These are phyloP conservation scores for Comarum palustre DNA, from an alignment of 306 rosid species.

Conservation along the genomic window DNA sequence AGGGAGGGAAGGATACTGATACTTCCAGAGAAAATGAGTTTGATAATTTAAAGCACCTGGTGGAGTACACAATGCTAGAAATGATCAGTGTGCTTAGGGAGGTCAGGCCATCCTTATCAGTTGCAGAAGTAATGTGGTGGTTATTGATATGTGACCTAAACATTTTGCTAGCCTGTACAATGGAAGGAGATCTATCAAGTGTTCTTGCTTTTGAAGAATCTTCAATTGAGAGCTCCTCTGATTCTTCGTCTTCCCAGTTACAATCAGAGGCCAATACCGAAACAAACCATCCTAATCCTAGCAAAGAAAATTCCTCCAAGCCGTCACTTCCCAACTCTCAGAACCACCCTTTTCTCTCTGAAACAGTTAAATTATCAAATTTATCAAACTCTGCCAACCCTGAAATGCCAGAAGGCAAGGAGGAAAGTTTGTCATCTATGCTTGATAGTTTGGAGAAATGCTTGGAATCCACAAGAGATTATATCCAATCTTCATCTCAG, in stretches of 20 bases:
- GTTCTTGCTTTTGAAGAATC: slow-evolving; percentile 23
- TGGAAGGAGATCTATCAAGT: slow-evolving; percentile 32
- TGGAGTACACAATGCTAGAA: slow-evolving; percentile 52
- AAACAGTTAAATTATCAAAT: slow-evolving; percentile 32
- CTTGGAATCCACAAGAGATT: slow-evolving; percentile 18
- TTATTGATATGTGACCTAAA: slow-evolving; percentile 58
- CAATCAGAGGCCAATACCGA: slow-evolving; percentile 25
- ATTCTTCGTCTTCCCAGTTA: slow-evolving; percentile 22
- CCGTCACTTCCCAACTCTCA: not conserved
- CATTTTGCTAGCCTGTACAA: slow-evolving; percentile 48
- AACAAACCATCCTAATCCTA: slow-evolving; percentile 13
- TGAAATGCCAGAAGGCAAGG: slow-evolving; percentile 1
- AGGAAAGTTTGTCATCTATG: slow-evolving; percentile 20
- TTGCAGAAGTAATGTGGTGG: slow-evolving; percentile 70
- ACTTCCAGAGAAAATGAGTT: slow-evolving; percentile 26
- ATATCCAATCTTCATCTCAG: slow-evolving; percentile 9
- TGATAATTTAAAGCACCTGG: slow-evolving; percentile 42
- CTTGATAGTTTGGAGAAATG: slow-evolving; percentile 28
- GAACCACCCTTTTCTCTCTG: slow-evolving; percentile 26
- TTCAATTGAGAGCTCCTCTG: slow-evolving; percentile 21
- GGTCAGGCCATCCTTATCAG: slow-evolving; percentile 53
- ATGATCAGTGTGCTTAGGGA: slow-evolving; percentile 55
- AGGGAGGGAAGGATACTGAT: slow-evolving; percentile 24
- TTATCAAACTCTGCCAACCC: not conserved
- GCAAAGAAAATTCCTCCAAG: slow-evolving; percentile 5